Evolutionary conservation across 2,329 filamentous ascomycete genomes (phyloP).

Genomic region (Stemphylium lycopersici): DNA sequence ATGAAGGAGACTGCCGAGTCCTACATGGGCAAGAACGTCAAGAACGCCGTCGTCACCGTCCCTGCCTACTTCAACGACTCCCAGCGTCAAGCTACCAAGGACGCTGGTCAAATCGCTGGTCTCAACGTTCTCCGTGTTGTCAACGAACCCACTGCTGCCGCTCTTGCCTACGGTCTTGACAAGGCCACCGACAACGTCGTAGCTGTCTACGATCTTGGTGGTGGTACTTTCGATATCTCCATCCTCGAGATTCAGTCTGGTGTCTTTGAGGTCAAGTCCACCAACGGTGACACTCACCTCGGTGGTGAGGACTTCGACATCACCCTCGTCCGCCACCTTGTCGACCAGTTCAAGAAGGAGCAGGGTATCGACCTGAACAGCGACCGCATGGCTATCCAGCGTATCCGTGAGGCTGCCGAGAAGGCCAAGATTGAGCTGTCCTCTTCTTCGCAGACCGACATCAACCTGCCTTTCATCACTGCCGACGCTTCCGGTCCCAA

Average conservation of each 20-base stretch:
- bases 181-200: slow-evolving; percentile 90
- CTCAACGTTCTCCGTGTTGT: slow-evolving; percentile 97
- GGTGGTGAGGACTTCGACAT: slow-evolving; percentile 99
- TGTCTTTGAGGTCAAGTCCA: slow-evolving; percentile 99
- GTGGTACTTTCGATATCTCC: slow-evolving; percentile 99
- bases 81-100: slow-evolving; percentile 97
- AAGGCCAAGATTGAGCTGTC: slow-evolving; percentile 99
- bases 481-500: slow-evolving; percentile 94
- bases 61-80: slow-evolving; percentile 99
- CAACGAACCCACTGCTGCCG: slow-evolving; percentile 96
- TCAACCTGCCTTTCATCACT: slow-evolving; percentile 98
- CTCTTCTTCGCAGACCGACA: slow-evolving; percentile 92
- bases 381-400: slow-evolving; percentile 98
- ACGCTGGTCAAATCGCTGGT: slow-evolving; percentile 94
- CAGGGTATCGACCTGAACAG: slow-evolving; percentile 85
- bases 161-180: slow-evolving; percentile 93
- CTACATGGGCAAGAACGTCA: slow-evolving; percentile 86
- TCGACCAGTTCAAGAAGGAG: slow-evolving; percentile 96
- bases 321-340: slow-evolving; percentile 88
- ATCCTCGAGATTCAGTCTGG: slow-evolving; percentile 96
- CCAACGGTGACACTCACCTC: slow-evolving; percentile 97
- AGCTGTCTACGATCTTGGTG: slow-evolving; percentile 96
- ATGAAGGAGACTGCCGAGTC: slow-evolving; percentile 99
- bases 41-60: slow-evolving; percentile 96
- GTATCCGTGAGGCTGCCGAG: slow-evolving; percentile 97